Conservation (phyloP, 371 early-diverging fungal species). For the Mortierella sp. region DNA sequence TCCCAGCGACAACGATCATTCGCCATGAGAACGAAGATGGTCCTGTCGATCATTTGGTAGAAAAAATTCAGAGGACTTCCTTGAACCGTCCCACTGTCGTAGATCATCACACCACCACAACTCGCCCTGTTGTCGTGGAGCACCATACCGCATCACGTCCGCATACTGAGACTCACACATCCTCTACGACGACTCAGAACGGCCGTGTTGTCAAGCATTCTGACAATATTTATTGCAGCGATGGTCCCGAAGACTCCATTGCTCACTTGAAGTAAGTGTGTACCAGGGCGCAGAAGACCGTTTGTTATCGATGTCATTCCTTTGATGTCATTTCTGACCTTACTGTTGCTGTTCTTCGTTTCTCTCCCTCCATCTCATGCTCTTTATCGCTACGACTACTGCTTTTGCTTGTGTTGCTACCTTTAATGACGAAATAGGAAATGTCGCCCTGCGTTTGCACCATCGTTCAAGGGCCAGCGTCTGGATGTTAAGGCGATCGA, state of each 20-base stretch:
- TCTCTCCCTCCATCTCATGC: background rate
- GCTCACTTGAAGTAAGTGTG: constrained; percentile 39
- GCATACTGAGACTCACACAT: background rate
- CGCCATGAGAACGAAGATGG: constrained; percentile 22
- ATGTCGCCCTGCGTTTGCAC: constrained; percentile 18
- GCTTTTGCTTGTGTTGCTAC: background rate
- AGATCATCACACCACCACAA: constrained; percentile 17
- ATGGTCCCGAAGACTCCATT: constrained; percentile 29
- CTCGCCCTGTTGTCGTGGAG: constrained; percentile 21
- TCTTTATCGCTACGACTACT: background rate
- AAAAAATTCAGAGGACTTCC: constrained; percentile 28
- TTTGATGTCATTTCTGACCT: constrained; percentile 5
- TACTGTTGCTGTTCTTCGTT: constrained; percentile 1
- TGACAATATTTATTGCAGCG: constrained; percentile 7
- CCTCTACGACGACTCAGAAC: constrained; percentile 18
- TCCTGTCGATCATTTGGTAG: constrained; percentile 37
- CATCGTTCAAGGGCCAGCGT: constrained; percentile 29
- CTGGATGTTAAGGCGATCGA: constrained; percentile 30
- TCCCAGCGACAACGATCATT: constrained; percentile 11
- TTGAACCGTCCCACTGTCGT: constrained; percentile 28
- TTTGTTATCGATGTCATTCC: constrained; percentile 3
- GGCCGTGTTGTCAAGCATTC: constrained; percentile 19
- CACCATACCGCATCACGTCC: constrained; percentile 4
- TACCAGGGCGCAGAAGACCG: background rate
- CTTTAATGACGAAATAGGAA: constrained; percentile 18